Percentiles rank a stretch among this genome's conserved stretches.
These are phyloP conservation scores for Aquilaria agallochum DNA, from an alignment of 441 rosid genomes.

Conservation along the genomic window DNA sequence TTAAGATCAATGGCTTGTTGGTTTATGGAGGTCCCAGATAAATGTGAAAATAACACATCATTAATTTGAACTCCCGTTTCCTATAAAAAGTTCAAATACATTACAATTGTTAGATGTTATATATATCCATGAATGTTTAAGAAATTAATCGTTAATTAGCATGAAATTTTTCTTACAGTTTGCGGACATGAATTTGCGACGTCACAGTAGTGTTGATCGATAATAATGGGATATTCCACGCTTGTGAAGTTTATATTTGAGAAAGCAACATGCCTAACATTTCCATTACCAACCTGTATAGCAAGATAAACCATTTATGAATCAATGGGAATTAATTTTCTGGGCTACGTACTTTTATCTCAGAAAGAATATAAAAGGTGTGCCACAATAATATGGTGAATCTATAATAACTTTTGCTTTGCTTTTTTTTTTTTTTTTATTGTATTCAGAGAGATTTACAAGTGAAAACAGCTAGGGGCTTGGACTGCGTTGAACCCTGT, in stretches of 20 bases:
- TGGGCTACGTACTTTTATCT: too few relatives aligned
- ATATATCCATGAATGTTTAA: background rate
- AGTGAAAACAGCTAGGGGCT: too few relatives aligned
- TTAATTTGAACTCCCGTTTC: slow-evolving; percentile 40
- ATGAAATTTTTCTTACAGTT: slow-evolving; percentile 17
- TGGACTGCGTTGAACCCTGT: too few relatives aligned
- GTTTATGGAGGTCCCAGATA: slow-evolving; percentile 39
- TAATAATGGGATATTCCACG: slow-evolving; percentile 44
- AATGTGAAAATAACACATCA: slow-evolving; percentile 20
- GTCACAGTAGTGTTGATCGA: slow-evolving; percentile 46
- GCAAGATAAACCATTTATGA: background rate
- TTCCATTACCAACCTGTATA: slow-evolving; percentile 33
- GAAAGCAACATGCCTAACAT: slow-evolving; percentile 29
- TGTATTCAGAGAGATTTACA: too few relatives aligned
- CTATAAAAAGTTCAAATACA: background rate
- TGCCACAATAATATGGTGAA: too few relatives aligned
- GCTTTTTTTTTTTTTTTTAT: too few relatives aligned
- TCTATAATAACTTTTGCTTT: too few relatives aligned
- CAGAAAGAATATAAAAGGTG: too few relatives aligned
- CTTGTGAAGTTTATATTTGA: slow-evolving; percentile 23
- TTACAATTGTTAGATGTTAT: background rate
- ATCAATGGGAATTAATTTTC: background rate
- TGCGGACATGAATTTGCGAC: slow-evolving; percentile 1
- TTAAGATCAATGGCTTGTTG: slow-evolving; percentile 40
- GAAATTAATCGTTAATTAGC: too few relatives aligned